Evolutionary conservation across 257 asterid species (phyloP).

Genomic region (Leonotis leonurus): DNA sequence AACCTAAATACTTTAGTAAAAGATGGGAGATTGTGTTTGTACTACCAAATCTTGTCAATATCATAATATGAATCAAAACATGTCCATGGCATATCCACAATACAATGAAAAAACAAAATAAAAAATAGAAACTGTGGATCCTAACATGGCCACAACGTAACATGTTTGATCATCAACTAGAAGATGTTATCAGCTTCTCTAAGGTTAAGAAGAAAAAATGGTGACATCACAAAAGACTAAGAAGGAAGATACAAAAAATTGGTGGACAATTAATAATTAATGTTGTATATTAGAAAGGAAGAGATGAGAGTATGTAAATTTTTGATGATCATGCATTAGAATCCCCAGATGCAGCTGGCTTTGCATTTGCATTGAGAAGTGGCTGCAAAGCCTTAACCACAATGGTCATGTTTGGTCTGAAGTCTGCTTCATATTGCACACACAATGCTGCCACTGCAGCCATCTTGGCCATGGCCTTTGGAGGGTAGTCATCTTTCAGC

Average conservation of each 20-base stretch:
- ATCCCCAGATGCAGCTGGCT: slow-evolving; percentile 45
- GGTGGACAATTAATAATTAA: too few species aligned
- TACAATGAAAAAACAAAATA: neutral
- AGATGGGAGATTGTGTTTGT: too few species aligned
- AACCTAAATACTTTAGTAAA: too few species aligned
- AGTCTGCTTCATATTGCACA: slow-evolving; percentile 92
- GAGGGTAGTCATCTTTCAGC: slow-evolving; percentile 64
- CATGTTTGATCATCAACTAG: neutral
- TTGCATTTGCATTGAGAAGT: slow-evolving; percentile 61
- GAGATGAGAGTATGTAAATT: neutral
- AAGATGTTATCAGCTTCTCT: too few species aligned
- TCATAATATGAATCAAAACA: too few species aligned
- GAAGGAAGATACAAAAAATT: neutral
- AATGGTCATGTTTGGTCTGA: slow-evolving; percentile 91
- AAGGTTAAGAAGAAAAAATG: neutral
- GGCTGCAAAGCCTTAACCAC: slow-evolving; percentile 96
- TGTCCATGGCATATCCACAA: neutral
- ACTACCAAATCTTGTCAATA: neutral
- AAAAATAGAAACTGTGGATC: neutral
- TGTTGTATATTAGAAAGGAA: too few species aligned
- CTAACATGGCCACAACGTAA: neutral
- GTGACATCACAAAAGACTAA: neutral
- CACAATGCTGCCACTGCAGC: slow-evolving; percentile 98
- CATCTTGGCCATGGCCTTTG: slow-evolving; percentile 90
- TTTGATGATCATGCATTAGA: slow-evolving; percentile 22